phyloP scores from a whole-genome alignment of 2,329 filamentous ascomycete species.

The Geoglossum cookeanum region DNA sequence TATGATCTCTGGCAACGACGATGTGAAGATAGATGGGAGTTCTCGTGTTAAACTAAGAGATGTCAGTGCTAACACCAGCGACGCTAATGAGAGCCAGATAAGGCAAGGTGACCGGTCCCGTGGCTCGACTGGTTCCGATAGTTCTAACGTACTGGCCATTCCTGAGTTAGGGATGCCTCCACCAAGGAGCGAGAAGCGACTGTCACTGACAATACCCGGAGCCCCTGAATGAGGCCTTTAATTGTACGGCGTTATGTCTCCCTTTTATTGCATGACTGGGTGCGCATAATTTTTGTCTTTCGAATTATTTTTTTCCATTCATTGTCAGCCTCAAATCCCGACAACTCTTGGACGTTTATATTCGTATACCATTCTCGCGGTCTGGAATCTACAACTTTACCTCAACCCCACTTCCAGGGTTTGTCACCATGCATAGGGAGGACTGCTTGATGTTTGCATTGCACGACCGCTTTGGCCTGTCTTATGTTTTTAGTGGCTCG shows the following conservation, averaged over 20 bases:
- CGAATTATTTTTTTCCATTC: background rate
- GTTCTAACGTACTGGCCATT: slow-evolving; percentile 4
- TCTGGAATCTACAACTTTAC: background rate
- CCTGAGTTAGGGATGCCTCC: background rate
- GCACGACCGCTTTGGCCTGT: background rate
- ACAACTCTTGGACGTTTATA: background rate
- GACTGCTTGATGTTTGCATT: background rate
- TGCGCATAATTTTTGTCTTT: background rate
- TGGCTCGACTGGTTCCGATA: slow-evolving; percentile 4
- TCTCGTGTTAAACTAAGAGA: background rate
- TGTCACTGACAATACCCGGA: slow-evolving; percentile 7
- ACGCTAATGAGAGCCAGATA: background rate
- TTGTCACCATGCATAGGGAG: background rate
- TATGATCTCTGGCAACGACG: slow-evolving; percentile 6
- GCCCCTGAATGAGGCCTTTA: slow-evolving; percentile 4
- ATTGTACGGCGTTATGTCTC: background rate
- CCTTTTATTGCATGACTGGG: background rate
- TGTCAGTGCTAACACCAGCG: background rate
- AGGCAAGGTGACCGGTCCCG: slow-evolving; percentile 5
- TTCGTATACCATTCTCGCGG: background rate
- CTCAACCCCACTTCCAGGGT: background rate
- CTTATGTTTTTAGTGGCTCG: background rate
- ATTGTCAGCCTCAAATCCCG: background rate
- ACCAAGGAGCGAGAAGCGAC: slow-evolving; percentile 2
- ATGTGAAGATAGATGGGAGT: slow-evolving; percentile 4